These are phyloP conservation scores for Aspergillus alliaceus DNA, from an alignment of 2,329 filamentous ascomycete genomes.

Conservation along the genomic window DNA sequence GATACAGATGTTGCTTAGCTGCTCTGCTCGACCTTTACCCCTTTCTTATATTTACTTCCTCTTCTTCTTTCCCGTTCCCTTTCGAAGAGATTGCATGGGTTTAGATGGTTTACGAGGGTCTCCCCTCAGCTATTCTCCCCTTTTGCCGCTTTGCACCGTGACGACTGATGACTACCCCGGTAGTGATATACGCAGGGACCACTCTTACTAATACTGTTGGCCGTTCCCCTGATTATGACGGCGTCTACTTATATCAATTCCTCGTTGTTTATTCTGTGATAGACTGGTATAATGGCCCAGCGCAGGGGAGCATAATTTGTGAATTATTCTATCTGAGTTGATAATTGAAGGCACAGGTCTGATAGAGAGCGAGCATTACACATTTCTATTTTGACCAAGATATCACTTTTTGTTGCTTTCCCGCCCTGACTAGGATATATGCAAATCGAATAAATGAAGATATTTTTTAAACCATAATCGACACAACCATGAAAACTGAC, in stretches of 20 bases:
- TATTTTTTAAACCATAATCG: background rate
- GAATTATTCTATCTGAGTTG: background rate
- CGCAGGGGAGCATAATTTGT: background rate
- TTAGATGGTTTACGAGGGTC: background rate
- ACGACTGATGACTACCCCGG: conserved; percentile 13
- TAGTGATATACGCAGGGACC: background rate
- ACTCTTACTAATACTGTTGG: background rate
- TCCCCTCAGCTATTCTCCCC: background rate
- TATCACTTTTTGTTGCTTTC: conserved; percentile 3
- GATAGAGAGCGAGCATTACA: background rate
- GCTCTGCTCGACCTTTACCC: background rate
- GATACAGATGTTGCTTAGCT: background rate
- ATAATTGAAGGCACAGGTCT: background rate
- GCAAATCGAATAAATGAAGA: conserved; percentile 3
- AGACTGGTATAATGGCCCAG: conserved; percentile 9
- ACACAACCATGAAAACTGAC: background rate
- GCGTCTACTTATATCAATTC: background rate
- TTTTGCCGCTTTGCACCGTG: background rate
- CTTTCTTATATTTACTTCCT: background rate
- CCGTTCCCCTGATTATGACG: background rate
- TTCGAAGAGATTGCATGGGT: conserved; percentile 5
- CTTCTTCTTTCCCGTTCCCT: conserved; percentile 1
- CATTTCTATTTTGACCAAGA: background rate
- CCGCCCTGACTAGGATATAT: conserved; percentile 5
- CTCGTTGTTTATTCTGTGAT: background rate